Base-by-base conservation (phyloP, 345 rosid species). In the Aquilaria yunnanensis region DNA sequence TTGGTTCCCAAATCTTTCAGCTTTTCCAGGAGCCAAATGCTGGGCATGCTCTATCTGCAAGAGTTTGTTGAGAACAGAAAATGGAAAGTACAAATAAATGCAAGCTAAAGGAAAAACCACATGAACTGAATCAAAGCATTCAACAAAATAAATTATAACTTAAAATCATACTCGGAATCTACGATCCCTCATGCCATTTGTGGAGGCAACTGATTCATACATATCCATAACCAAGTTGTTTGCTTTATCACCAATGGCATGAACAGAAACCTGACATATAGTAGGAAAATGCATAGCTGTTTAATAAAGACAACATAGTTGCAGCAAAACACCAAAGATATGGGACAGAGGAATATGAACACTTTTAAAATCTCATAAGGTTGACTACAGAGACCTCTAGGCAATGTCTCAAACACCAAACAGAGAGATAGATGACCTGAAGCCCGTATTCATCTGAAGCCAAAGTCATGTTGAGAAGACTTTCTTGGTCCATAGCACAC, bases 161-260 rank as follows among this genome's bases (percentile, higher is more conserved):
- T 61, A 14, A 72, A 67, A 45, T 75, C 46, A 77, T 73, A 92
- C 98, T 94, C 94, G 77, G 65, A 87, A 81, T 78, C 96, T 87
- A 69, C 92, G 74, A 74, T 89, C 94, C 14, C 92, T 74, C 68
- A 65, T 75, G 76, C 97, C 98, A 70, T 80, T 86, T 47, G 75
- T 71, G 47, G 78, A 79, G 60, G 72, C 79, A 41, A 83, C 83
- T 0, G 85, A 78, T 66, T 84, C 73, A 46, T 85, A 86, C 70
- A 85, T 74, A 65, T 87, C 88, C 55, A 89, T 82, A 56, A 87
- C 63, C 76, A 84, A 60, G 76, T 88, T 92, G 70, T 84, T 93
- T 57, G 97, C 97, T 77, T 61, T 90, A 74, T 90, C 97, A 43
- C 98, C 98, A 63, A 87, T 87, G 65, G 98, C 96, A 80, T 93